A percentile compares a stretch with the other conserved stretches of the same genome.
phyloP scores from a whole-genome alignment of 176 grass and related monocot genomes.

The Saccharum spontaneum region DNA sequence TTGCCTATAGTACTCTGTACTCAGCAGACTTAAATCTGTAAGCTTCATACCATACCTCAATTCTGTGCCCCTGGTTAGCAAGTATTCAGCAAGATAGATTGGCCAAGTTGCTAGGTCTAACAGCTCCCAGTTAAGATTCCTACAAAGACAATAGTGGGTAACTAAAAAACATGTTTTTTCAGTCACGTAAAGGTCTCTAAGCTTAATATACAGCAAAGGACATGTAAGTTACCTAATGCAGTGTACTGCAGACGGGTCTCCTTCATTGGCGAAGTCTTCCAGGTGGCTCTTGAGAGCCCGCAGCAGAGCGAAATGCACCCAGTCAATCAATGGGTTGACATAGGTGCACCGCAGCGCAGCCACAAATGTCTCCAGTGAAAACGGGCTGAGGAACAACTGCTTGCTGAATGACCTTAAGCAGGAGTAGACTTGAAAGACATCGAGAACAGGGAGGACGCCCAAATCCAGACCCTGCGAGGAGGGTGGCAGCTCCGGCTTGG shows the following conservation, averaged over 20 bases:
- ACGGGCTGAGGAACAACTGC: conserved; percentile 79
- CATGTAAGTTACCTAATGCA: conserved; percentile 69
- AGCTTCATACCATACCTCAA: conserved; percentile 64
- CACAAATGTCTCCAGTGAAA: conserved; percentile 67
- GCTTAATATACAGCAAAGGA: not conserved
- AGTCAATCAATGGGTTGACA: conserved; percentile 82
- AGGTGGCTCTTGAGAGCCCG: conserved; percentile 75
- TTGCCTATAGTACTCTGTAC: conserved; percentile 78
- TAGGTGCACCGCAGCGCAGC: conserved; percentile 37
- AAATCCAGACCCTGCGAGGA: conserved; percentile 70
- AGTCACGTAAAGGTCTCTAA: not conserved
- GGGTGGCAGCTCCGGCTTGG: conserved; percentile 66
- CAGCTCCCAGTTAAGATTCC: conserved; percentile 97
- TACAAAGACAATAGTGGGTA: conserved; percentile 42
- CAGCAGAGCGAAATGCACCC: conserved; percentile 81
- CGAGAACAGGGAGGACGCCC: conserved; percentile 60
- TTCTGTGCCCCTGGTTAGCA: conserved; percentile 65
- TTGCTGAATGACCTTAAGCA: conserved; percentile 80
- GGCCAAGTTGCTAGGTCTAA: conserved; percentile 96
- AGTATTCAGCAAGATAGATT: conserved; percentile 87
- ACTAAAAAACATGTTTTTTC: conserved; percentile 7
- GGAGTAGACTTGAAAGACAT: conserved; percentile 89
- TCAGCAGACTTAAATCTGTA: conserved; percentile 65
- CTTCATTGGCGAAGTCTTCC: conserved; percentile 71
- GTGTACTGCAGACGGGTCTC: conserved; percentile 64